Percentiles rank a stretch among this genome's conserved stretches.
Conservation (phyloP, 2,329 filamentous ascomycete species). For the Penicillium sclerotigenum region DNA sequence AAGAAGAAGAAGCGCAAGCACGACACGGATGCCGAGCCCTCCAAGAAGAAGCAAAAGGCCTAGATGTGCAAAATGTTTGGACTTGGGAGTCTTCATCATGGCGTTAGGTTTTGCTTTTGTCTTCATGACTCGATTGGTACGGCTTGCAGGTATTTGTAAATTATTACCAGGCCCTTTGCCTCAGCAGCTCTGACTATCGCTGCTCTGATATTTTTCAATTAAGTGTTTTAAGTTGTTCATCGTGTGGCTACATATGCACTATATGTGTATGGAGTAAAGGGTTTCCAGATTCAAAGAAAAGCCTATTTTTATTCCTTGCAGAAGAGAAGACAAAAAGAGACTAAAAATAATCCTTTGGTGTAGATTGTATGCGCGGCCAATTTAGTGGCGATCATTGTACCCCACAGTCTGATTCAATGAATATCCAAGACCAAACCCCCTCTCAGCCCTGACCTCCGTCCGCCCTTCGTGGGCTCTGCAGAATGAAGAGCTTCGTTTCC, state of each 20-base stretch:
- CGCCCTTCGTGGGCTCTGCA: slow-evolving; percentile 7
- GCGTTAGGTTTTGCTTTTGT: slow-evolving; percentile 37
- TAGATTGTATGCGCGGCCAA: not conserved
- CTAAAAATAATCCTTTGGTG: not conserved
- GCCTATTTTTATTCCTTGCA: not conserved
- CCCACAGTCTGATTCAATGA: slow-evolving; percentile 15
- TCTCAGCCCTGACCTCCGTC: slow-evolving; percentile 20
- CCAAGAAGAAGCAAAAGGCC: slow-evolving; percentile 46
- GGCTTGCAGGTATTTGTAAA: slow-evolving; percentile 37
- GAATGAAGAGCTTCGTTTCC: slow-evolving; percentile 11
- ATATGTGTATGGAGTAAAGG: not conserved
- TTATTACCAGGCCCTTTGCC: slow-evolving; percentile 36
- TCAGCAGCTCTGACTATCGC: slow-evolving; percentile 20
- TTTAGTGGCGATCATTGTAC: slow-evolving; percentile 8
- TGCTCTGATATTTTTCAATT: slow-evolving; percentile 12
- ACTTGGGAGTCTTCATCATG: slow-evolving; percentile 40
- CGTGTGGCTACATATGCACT: not conserved
- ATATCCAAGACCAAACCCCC: slow-evolving; percentile 21
- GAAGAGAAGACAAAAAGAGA: not conserved
- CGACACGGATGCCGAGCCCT: slow-evolving; percentile 42
- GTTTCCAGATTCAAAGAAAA: not conserved
- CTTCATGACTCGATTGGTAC: slow-evolving; percentile 35
- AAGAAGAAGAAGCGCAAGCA: slow-evolving; percentile 51
- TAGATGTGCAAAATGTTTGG: slow-evolving; percentile 36
- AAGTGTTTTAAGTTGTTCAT: slow-evolving; percentile 9